Conservation (phyloP, 495 filamentous ascomycete genomes). For the Penicillium samsonianum region DNA sequence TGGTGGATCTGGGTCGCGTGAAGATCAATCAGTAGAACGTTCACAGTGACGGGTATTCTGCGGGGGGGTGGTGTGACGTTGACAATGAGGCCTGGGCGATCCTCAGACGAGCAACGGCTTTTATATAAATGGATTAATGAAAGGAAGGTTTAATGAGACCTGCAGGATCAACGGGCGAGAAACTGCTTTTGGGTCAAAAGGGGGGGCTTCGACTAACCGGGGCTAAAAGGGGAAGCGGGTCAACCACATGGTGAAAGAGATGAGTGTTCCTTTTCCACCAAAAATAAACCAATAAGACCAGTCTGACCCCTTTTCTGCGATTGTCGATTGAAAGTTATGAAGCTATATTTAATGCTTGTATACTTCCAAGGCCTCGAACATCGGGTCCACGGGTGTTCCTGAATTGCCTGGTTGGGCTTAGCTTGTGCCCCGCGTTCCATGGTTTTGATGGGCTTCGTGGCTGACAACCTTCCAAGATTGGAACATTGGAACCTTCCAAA, state of each 20-base stretch:
- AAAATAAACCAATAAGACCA: slow-evolving; percentile 1
- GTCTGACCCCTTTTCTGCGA: background rate
- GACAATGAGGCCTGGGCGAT: background rate
- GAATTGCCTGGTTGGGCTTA: slow-evolving; percentile 13
- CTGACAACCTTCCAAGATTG: background rate
- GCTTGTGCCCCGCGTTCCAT: slow-evolving; percentile 16
- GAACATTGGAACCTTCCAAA: background rate
- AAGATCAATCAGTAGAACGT: slow-evolving; percentile 6
- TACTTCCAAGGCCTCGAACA: slow-evolving; percentile 4
- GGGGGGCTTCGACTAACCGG: slow-evolving; percentile 24
- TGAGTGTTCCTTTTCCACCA: background rate
- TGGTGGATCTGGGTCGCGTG: slow-evolving; percentile 6
- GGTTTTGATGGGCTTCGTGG: no score
- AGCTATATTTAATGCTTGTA: background rate
- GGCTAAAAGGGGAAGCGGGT: slow-evolving; percentile 30
- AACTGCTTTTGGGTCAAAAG: slow-evolving; percentile 34
- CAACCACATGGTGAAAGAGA: slow-evolving; percentile 14
- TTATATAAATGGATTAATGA: slow-evolving; percentile 15
- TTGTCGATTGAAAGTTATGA: background rate
- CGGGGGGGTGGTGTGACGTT: background rate
- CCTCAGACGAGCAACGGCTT: slow-evolving; percentile 5
- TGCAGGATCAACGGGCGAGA: slow-evolving; percentile 32
- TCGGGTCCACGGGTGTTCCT: slow-evolving; percentile 5
- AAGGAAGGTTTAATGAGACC: slow-evolving; percentile 30
- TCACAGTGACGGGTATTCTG: slow-evolving; percentile 4